These are phyloP conservation scores for Russula brevipes DNA, from an alignment of 768 basidiomycete species.

Conservation along the genomic window DNA sequence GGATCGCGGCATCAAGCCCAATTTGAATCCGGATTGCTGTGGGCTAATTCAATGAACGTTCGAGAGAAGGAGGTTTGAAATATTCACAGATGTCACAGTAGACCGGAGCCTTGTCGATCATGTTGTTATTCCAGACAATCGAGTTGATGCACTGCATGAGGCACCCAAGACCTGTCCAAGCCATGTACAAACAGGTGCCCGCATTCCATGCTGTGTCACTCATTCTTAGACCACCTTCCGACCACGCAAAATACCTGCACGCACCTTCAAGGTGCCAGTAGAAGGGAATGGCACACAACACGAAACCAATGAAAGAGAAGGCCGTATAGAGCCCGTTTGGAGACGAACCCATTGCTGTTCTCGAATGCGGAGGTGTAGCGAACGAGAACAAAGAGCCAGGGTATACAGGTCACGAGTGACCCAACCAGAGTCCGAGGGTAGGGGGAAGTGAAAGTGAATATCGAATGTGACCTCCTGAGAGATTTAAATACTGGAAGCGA, in stretches of 20 bases:
- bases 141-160: slow-evolving; percentile 62
- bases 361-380: no score
- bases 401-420: no score
- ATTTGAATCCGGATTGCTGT: no score
- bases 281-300: slow-evolving; percentile 46
- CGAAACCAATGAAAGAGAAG: slow-evolving; percentile 43
- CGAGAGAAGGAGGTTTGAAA: neutral
- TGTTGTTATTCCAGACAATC: slow-evolving; percentile 61
- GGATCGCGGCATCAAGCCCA: no score
- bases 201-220: slow-evolving; percentile 51
- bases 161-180: slow-evolving; percentile 56
- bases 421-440: no score
- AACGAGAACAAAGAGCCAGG: no score
- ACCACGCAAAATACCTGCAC: neutral
- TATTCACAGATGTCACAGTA: slow-evolving; percentile 56
- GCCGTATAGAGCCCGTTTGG: slow-evolving; percentile 29
- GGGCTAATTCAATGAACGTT: no score
- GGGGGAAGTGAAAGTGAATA: no score
- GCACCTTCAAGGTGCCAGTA: slow-evolving; percentile 51
- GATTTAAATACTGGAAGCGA: no score
- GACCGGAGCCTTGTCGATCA: slow-evolving; percentile 12
- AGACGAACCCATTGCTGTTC: neutral
- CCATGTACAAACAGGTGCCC: slow-evolving; percentile 68
- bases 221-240: neutral
- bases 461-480: no score